These are phyloP conservation scores for Microcos paniculata DNA, from an alignment of 345 rosid species.

Conservation along the genomic window DNA sequence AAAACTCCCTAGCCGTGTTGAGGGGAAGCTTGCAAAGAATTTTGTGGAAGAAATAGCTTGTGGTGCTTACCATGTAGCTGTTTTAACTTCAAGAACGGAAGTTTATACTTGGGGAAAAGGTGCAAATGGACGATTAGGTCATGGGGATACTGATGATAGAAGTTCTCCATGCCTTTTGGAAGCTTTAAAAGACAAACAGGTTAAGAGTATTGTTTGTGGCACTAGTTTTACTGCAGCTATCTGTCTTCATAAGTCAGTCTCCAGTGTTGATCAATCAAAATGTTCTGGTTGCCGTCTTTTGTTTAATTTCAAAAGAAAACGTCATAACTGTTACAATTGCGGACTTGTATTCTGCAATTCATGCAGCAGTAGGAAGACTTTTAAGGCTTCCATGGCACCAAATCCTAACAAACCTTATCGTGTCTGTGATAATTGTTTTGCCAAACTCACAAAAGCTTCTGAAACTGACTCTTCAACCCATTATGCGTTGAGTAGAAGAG, in stretches of 20 bases:
- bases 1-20: conserved; percentile 58
- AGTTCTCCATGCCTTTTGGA: conserved; percentile 61
- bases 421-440: conserved; percentile 68
- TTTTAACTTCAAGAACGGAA: conserved; percentile 73
- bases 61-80: conserved; percentile 76
- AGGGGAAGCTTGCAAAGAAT: conserved; percentile 59
- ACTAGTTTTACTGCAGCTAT: conserved; percentile 67
- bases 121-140: conserved; percentile 73
- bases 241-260: conserved; percentile 77
- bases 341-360: conserved; percentile 74
- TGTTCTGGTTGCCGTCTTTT: conserved; percentile 74
- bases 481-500: conserved; percentile 55
- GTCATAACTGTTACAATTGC: conserved; percentile 80
- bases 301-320: conserved; percentile 73
- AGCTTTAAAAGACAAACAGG: conserved; percentile 69
- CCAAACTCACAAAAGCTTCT: conserved; percentile 53
- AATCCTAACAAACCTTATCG: conserved; percentile 67
- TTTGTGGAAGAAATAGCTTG: conserved; percentile 79
- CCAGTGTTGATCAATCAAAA: conserved; percentile 71
- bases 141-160: conserved; percentile 67
- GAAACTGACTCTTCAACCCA: conserved; percentile 50
- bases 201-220: conserved; percentile 75
- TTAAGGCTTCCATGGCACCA: conserved; percentile 82
- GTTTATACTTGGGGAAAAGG: conserved; percentile 91
- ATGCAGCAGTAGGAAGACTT: conserved; percentile 71